Evolutionary conservation across 2,329 filamentous ascomycete genomes (phyloP).

Genomic region (Ascochyta clinopodiicola): DNA sequence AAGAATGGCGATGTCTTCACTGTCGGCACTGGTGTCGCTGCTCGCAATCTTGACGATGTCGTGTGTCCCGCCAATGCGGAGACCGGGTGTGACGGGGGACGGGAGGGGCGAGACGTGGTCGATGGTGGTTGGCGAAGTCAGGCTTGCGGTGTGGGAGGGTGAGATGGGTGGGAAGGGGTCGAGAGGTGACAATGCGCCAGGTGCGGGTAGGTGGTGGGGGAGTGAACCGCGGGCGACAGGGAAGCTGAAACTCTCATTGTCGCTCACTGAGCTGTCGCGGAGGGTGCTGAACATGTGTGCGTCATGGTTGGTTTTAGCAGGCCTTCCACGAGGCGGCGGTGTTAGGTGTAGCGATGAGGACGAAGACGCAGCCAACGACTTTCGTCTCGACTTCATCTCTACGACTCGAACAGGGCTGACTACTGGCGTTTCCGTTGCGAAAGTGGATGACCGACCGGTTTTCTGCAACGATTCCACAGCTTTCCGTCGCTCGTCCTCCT

Average conservation of each 20-base stretch:
- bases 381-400: constrained; percentile 25
- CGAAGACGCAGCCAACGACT: constrained; percentile 27
- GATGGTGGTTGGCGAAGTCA: constrained; percentile 40
- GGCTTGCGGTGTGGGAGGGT: constrained; percentile 32
- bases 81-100: constrained; percentile 46
- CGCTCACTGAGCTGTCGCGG: constrained; percentile 40
- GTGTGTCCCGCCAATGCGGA: constrained; percentile 34
- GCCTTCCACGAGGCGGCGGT: constrained; percentile 34
- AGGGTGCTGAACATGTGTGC: constrained; percentile 27
- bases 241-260: constrained; percentile 24
- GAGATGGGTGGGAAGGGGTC: constrained; percentile 41
- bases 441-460: constrained; percentile 33
- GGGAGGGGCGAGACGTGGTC: constrained; percentile 42
- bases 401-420: constrained; percentile 28
- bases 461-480: constrained; percentile 21
- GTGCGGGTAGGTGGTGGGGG: constrained; percentile 30
- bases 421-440: constrained; percentile 32
- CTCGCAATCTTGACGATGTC: constrained; percentile 45
- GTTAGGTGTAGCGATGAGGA: constrained; percentile 32
- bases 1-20: constrained; percentile 35
- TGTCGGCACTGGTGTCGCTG: constrained; percentile 44
- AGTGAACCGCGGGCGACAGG: constrained; percentile 23
- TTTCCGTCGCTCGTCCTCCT: constrained; percentile 37
- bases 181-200: constrained; percentile 40
- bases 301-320: constrained; percentile 25